phyloP scores from a whole-genome alignment of 2,329 filamentous ascomycete genomes.

The Nakataea oryzae region DNA sequence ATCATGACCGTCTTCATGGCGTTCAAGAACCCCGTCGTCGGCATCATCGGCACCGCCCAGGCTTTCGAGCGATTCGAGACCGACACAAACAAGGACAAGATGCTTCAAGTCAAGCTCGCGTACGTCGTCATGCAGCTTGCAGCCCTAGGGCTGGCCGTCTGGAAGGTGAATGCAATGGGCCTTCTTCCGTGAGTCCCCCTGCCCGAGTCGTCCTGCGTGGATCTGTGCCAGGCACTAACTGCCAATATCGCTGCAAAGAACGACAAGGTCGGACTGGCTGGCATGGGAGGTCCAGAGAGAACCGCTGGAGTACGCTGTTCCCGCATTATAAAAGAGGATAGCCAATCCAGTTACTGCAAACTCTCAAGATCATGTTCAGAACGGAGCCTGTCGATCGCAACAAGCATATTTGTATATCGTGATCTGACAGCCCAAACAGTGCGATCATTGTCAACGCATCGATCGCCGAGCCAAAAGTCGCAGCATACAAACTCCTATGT shows the following conservation, averaged over 20 bases:
- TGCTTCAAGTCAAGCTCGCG: constrained; percentile 75
- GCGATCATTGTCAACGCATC: neutral
- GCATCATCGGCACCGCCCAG: constrained; percentile 69
- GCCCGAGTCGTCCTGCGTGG: neutral
- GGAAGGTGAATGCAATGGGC: constrained; percentile 97
- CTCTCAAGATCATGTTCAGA: neutral
- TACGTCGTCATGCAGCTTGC: constrained; percentile 83
- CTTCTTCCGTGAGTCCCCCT: constrained; percentile 62
- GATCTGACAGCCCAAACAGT: neutral
- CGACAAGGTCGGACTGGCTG: constrained; percentile 93
- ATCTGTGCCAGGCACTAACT: neutral
- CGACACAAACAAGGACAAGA: constrained; percentile 59
- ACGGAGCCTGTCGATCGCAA: neutral
- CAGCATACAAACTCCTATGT: neutral
- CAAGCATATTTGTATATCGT: neutral
- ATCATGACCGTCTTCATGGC: constrained; percentile 99
- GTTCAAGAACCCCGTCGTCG: constrained; percentile 91
- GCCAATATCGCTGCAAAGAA: constrained; percentile 34
- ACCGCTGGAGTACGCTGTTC: constrained; percentile 54
- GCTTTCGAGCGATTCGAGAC: constrained; percentile 91
- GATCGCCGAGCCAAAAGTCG: neutral
- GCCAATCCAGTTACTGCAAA: neutral
- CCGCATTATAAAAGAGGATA: constrained; percentile 36
- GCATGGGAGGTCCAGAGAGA: constrained; percentile 80
- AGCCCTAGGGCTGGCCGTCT: constrained; percentile 75